A percentile compares a stretch with the other conserved stretches of the same genome.
Evolutionary conservation across 225 moss, liverwort and hornwort species (phyloP).

Genomic region (Sphagnum tenellum): DNA sequence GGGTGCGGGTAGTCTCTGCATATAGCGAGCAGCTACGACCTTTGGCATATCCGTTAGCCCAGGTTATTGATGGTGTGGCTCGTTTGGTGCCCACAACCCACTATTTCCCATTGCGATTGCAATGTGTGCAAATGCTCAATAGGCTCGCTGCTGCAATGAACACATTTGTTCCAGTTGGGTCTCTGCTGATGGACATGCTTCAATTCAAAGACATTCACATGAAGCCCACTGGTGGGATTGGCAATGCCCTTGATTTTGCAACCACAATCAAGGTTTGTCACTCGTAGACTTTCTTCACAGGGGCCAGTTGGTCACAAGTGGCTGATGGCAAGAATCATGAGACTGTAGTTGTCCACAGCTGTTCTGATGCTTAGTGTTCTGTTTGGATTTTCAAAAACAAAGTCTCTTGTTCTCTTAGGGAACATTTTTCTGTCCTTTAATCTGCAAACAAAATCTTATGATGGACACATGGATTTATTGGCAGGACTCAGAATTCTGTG

Average conservation of each 20-base stretch:
- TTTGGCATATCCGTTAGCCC: conserved; percentile 79
- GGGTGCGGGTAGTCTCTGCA: conserved; percentile 73
- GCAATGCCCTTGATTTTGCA: conserved; percentile 65
- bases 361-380: too few species aligned
- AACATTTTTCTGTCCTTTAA: not conserved
- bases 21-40: conserved; percentile 71
- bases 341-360: too few species aligned
- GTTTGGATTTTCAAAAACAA: too few species aligned
- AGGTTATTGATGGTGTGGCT: conserved; percentile 78
- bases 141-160: conserved; percentile 52
- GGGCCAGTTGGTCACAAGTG: too few species aligned
- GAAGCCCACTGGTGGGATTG: conserved; percentile 80
- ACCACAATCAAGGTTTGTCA: conserved; percentile 53
- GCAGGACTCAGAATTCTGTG: not conserved
- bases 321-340: too few species aligned
- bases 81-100: conserved; percentile 71
- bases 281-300: not conserved
- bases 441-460: not conserved
- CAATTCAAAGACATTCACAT: conserved; percentile 87
- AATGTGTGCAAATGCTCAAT: conserved; percentile 84
- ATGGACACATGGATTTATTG: not conserved
- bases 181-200: conserved; percentile 85
- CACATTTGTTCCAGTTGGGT: conserved; percentile 61
- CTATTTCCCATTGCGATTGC: conserved; percentile 82
- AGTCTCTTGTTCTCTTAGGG: not conserved